phyloP scores from a whole-genome alignment of 768 basidiomycete genomes.

The Chiua virens region DNA sequence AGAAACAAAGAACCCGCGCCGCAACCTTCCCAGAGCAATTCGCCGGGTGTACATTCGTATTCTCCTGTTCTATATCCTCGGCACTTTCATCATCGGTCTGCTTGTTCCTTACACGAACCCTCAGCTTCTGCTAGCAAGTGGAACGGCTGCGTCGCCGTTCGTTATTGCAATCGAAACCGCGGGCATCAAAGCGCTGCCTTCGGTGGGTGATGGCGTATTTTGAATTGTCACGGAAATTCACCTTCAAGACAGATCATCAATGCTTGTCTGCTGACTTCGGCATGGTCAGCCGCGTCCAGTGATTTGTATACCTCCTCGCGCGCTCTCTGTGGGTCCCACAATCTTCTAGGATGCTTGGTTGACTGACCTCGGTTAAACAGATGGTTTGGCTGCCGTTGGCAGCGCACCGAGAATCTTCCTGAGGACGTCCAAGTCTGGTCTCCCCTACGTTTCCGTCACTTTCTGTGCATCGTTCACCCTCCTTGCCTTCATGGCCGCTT shows the following conservation, averaged over 20 bases:
- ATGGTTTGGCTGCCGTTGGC: constrained; percentile 76
- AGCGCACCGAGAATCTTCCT: constrained; percentile 84
- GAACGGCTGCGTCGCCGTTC: constrained; percentile 79
- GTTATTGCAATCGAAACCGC: constrained; percentile 86
- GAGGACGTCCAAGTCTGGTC: constrained; percentile 64
- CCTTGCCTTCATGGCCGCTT: constrained; percentile 83
- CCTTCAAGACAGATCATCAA: constrained; percentile 64
- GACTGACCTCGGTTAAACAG: constrained; percentile 33
- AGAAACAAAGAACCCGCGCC: constrained; percentile 87
- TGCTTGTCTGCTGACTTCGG: constrained; percentile 80
- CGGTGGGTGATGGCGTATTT: constrained; percentile 43
- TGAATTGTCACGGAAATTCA: constrained; percentile 4
- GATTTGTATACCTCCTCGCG: constrained; percentile 90
- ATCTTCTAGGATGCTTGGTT: not conserved
- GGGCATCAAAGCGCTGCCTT: constrained; percentile 85
- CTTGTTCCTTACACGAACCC: constrained; percentile 73
- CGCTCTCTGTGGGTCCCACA: constrained; percentile 65
- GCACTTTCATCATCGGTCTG: constrained; percentile 77
- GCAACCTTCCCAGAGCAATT: constrained; percentile 57
- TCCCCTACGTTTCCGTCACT: constrained; percentile 74
- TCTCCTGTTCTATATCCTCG: constrained; percentile 70
- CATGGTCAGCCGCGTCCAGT: constrained; percentile 89
- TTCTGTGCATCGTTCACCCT: constrained; percentile 64
- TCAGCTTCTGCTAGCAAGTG: constrained; percentile 48
- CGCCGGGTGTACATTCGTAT: constrained; percentile 74